Conservation (phyloP, 2,329 filamentous ascomycete species). For the Tympanopsis confertula region DNA sequence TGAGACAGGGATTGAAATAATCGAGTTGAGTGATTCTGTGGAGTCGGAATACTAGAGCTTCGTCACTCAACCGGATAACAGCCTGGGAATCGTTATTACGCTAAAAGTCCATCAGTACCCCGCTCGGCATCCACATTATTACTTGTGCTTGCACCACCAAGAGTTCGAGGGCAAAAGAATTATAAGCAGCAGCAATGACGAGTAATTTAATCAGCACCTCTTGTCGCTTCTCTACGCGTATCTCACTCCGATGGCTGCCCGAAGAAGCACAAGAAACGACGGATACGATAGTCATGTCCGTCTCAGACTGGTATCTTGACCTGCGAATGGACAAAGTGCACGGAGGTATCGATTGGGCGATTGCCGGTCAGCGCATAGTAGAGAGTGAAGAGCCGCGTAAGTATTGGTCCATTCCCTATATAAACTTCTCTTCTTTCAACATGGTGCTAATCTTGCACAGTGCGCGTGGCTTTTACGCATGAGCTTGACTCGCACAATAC, state of each 20-base stretch:
- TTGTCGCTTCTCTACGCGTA: background rate
- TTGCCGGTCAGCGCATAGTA: background rate
- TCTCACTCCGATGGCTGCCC: background rate
- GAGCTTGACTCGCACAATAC: background rate
- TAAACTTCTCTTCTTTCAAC: background rate
- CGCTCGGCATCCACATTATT: no score
- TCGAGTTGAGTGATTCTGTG: no score
- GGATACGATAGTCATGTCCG: background rate
- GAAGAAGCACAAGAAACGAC: background rate
- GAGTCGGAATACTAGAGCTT: no score
- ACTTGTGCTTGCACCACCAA: no score
- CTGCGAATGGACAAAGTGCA: background rate
- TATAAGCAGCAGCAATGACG: no score
- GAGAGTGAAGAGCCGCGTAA: background rate
- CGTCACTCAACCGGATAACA: no score
- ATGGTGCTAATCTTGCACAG: background rate
- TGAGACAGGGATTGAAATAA: no score
- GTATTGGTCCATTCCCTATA: background rate
- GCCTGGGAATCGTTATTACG: no score
- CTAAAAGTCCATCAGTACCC: no score
- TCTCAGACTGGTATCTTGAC: background rate
- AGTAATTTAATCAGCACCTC: no score
- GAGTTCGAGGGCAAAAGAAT: no score
- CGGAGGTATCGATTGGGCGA: background rate
- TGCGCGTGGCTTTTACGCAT: background rate